A percentile compares a stretch with the other conserved stretches of the same genome.
Evolutionary conservation across 768 basidiomycete genomes (phyloP).

Genomic region (Lentinula boryana): DNA sequence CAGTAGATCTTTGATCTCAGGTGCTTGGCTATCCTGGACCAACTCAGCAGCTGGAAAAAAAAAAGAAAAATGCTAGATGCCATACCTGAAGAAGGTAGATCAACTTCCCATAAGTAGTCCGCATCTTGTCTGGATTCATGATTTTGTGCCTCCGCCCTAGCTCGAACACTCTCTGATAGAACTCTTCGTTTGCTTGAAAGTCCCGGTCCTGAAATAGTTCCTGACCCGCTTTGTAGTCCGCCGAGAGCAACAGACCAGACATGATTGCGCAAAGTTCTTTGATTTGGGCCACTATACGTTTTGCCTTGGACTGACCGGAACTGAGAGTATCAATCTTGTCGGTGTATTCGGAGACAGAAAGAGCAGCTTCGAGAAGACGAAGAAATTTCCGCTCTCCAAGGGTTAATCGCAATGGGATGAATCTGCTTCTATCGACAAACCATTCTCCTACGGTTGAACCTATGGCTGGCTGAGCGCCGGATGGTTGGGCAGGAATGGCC

Average conservation of each 20-base stretch:
- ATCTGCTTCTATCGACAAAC: slow-evolving; percentile 79
- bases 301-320: slow-evolving; percentile 76
- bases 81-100: slow-evolving; percentile 77
- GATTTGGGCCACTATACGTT: slow-evolving; percentile 82
- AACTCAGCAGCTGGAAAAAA: slow-evolving; percentile 1
- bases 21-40: slow-evolving; percentile 74
- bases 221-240: slow-evolving; percentile 87
- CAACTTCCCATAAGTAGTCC: slow-evolving; percentile 82
- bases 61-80: not conserved
- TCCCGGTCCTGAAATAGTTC: slow-evolving; percentile 79
- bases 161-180: slow-evolving; percentile 78
- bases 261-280: slow-evolving; percentile 84
- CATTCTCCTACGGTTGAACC: slow-evolving; percentile 71
- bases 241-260: slow-evolving; percentile 74
- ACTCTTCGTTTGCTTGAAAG: slow-evolving; percentile 73
- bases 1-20: slow-evolving; percentile 75
- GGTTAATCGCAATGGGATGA: slow-evolving; percentile 74
- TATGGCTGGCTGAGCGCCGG: slow-evolving; percentile 52
- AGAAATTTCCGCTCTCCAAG: slow-evolving; percentile 76
- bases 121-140: slow-evolving; percentile 91
- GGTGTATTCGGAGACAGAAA: slow-evolving; percentile 83
- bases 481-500: slow-evolving; percentile 25
- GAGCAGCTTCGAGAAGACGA: slow-evolving; percentile 78
- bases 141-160: slow-evolving; percentile 83
- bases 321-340: slow-evolving; percentile 85